Percentiles rank a stretch among this genome's conserved stretches.
Conservation (phyloP, 169 alveolate species). For the Plasmodium berghei region DNA sequence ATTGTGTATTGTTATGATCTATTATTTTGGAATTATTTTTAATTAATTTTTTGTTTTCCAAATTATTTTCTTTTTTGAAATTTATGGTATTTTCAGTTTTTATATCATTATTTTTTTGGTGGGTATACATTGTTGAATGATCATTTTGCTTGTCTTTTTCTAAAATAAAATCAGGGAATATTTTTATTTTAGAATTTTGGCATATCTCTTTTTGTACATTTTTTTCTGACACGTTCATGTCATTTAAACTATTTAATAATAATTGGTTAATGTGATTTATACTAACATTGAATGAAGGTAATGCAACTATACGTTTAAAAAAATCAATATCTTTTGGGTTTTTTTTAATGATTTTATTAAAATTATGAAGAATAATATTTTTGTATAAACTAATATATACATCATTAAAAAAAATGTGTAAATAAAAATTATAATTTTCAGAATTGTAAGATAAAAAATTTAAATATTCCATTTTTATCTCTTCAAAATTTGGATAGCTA, state of each 20-base stretch:
- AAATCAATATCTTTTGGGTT: neutral
- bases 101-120: no score
- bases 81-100: no score
- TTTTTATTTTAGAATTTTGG: constrained; percentile 13
- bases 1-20: no score
- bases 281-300: neutral
- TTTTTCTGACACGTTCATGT: no score
- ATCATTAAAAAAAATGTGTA: constrained; percentile 23
- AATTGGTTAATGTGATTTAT: constrained; percentile 4
- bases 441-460: constrained; percentile 2
- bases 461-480: constrained; percentile 20
- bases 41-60: no score
- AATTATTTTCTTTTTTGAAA: no score
- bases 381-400: constrained; percentile 4
- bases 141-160: neutral
- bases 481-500: neutral
- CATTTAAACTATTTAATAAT: neutral
- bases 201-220: neutral
- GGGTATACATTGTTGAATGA: no score
- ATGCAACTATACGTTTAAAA: neutral
- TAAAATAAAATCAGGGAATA: constrained; percentile 16
- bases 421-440: neutral
- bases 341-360: neutral
- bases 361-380: constrained; percentile 22
- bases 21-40: no score